Percentiles rank a stretch among this genome's conserved stretches.
phyloP scores from a whole-genome alignment of 2,329 filamentous ascomycete species.

The Alternaria burnsii region DNA sequence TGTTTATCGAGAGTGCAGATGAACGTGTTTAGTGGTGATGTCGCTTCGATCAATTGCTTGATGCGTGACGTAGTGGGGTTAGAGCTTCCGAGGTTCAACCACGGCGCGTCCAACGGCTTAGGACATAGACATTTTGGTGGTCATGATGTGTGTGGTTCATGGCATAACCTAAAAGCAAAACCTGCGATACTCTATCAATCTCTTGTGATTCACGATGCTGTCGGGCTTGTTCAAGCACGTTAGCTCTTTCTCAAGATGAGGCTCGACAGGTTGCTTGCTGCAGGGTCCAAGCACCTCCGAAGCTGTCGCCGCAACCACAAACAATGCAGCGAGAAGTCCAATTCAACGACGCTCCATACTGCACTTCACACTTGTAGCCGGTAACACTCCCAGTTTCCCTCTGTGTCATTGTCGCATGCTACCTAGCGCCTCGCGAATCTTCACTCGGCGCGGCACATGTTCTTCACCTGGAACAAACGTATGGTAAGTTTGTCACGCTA shows the following conservation, averaged over 20 bases:
- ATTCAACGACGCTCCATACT: neutral
- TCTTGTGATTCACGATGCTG: neutral
- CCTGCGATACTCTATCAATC: neutral
- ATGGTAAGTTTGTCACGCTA: constrained; percentile 15
- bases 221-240: neutral
- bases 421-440: constrained; percentile 8
- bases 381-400: no score
- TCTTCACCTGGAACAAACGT: constrained; percentile 3
- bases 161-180: neutral
- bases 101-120: neutral
- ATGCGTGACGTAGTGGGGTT: constrained; percentile 20
- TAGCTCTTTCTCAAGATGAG: neutral
- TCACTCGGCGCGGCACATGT: constrained; percentile 6
- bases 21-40: neutral
- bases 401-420: constrained; percentile 22
- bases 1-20: neutral
- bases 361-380: neutral
- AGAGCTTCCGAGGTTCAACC: constrained; percentile 4
- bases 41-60: neutral
- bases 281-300: constrained; percentile 22
- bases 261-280: constrained; percentile 3
- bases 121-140: neutral
- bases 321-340: neutral
- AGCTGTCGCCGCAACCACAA: constrained; percentile 7
- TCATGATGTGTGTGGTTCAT: neutral